Evolutionary conservation across 139 green algal species (phyloP), one percentile per base, ranked within the genome.

Genomic region (Dunaliella primolecta): DNA sequence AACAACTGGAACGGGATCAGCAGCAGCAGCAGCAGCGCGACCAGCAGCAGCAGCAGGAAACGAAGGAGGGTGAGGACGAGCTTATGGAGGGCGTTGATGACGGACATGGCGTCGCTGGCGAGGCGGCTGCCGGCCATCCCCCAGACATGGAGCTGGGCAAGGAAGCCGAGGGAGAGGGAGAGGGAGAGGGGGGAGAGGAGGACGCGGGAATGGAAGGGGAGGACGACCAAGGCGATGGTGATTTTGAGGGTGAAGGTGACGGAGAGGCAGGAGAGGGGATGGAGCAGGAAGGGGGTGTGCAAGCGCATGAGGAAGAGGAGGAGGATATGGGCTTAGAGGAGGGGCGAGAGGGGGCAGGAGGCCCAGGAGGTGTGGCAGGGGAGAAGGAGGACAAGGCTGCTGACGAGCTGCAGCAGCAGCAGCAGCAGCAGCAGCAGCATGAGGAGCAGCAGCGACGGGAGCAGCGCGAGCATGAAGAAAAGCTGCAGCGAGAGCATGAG

Each of bases 51-150:
- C 71, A 35, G 71, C 71, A 77, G 71, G 11, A 77, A 3, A 36
- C n/a, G 30, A 80, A 80, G 75, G 75, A n/a, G 75, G 30, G 75
- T 80, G 75, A 33, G 75, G 75, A 80, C 3, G 75, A 2, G 75
- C 29, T 20, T 1, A 33, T 23, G 7, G 30, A n/a, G 1, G 75
- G n/a, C 29, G n/a, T 11, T 23, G 75, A 2, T 21, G 75, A 33
- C 2, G 75, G n/a, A n/a, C n/a, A n/a, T 23, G 75, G n/a, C 29
- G n/a, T 11, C 29, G 75, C 29, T 21, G 75, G 30, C 2, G 75
- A 1, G 21, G 75, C 75, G 2, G 75, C 2, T 11, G 75, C n/a
- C 25, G 21, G 21, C 7, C 71, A 77, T 21, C 71, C 71, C 7
- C 25, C 3, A n/a, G 75, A 80, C 27, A 33, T 38, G 75, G 75